Evolutionary conservation across 1,284 basidiomycete genomes (phyloP).

Genomic region (Leccinum olivaceoglutinosum): DNA sequence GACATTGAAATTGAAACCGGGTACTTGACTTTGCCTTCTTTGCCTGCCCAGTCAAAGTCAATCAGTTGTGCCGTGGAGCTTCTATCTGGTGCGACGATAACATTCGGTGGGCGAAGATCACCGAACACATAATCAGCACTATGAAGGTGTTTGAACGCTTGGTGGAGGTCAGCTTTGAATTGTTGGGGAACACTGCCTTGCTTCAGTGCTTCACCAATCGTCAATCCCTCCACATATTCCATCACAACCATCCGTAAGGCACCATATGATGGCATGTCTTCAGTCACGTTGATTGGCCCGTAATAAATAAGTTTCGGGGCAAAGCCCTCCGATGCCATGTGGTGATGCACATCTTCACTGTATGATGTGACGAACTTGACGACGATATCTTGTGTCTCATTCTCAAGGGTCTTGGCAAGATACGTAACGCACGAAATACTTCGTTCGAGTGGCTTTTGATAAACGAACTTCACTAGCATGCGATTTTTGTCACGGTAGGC

Average conservation of each 20-base stretch:
- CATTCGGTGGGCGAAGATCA: constrained; percentile 12
- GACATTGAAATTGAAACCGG: constrained; percentile 7
- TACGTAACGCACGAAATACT: constrained; percentile 7
- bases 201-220: neutral
- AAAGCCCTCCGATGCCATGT: constrained; percentile 6
- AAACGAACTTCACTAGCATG: neutral
- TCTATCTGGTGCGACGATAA: constrained; percentile 9
- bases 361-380: constrained; percentile 17
- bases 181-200: neutral
- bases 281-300: neutral
- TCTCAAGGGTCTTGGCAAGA: constrained; percentile 1
- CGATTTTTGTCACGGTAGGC: neutral
- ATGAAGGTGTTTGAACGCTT: constrained; percentile 6
- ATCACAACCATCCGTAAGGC: constrained; percentile 14
- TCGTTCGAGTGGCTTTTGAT: constrained; percentile 3
- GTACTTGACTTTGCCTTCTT: constrained; percentile 12
- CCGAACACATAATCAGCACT: constrained; percentile 13
- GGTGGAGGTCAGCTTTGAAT: neutral
- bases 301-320: constrained; percentile 12
- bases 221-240: neutral
- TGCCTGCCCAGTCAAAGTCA: constrained; percentile 11
- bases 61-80: constrained; percentile 2
- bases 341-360: constrained; percentile 3
- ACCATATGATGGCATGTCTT: constrained; percentile 11
- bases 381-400: constrained; percentile 3